Percentiles rank a stretch among this genome's conserved stretches.
Evolutionary conservation across 176 grass and related monocot species (phyloP).

Genomic region (Luzula sylvatica): DNA sequence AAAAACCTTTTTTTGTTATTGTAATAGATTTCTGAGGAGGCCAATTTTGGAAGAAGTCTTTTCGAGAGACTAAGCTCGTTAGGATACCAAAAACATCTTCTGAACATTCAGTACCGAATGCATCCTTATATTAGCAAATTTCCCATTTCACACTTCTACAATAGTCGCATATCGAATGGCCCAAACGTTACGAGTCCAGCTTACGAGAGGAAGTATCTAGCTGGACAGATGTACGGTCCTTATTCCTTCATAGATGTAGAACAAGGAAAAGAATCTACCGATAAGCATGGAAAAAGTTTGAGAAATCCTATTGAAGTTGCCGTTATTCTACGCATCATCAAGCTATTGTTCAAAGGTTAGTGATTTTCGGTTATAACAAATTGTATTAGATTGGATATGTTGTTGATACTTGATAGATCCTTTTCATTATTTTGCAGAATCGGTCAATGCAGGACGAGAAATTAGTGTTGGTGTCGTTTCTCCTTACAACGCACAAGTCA

Average conservation of each 20-base stretch:
- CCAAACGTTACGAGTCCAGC: conserved; percentile 30
- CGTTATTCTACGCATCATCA: conserved; percentile 30
- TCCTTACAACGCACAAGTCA: conserved; percentile 38
- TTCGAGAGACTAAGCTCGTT: conserved; percentile 51
- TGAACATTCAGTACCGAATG: conserved; percentile 71
- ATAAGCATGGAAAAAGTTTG: conserved; percentile 27
- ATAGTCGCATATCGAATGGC: conserved; percentile 25
- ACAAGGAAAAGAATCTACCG: conserved; percentile 29
- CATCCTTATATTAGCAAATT: conserved; percentile 68
- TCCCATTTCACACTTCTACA: conserved; percentile 41
- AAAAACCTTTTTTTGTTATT: background rate
- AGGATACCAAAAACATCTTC: conserved; percentile 60
- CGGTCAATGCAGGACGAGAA: conserved; percentile 20
- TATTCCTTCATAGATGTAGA: conserved; percentile 74
- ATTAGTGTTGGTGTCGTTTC: conserved; percentile 51
- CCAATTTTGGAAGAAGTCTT: conserved; percentile 49
- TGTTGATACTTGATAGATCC: background rate
- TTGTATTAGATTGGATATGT: background rate
- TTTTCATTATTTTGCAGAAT: conserved; percentile 14
- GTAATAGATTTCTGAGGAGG: conserved; percentile 33
- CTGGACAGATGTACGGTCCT: conserved; percentile 34
- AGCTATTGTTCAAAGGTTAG: conserved; percentile 36
- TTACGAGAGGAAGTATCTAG: conserved; percentile 28
- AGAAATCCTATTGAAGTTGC: conserved; percentile 51
- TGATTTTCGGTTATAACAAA: background rate